Base-by-base conservation (phyloP, 192 early-diverging fungal genomes). In the Linderina pennispora region DNA sequence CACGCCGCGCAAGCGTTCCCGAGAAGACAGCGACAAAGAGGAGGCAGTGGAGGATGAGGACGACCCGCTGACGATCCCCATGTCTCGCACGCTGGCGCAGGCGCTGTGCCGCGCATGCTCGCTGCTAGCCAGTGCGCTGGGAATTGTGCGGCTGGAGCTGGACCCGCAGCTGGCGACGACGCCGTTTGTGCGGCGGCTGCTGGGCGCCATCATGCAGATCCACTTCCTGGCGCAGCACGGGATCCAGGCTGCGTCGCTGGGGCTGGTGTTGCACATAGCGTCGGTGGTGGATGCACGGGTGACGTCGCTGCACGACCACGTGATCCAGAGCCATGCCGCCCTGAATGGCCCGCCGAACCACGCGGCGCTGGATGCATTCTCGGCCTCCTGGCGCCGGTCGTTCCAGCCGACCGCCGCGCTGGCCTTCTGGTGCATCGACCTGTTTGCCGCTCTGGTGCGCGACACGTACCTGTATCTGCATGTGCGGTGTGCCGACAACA, bases 371-470 rank as follows among this genome's bases (percentile, higher is more conserved):
- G 28, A 46, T 26, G 39, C 43, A 20, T 64, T 72, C 22, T 72
- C 68, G 0, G 61, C 38, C 23, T 34, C 41, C 20, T 72, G 68
- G 68, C 53, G 46, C 13, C 40, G 41, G 14, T 31, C 56, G 2
- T 72, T 72, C 26, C 61, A 55, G 32, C 41, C 68, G 21, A 42
- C 57, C 8, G 57, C 50, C 2, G 68, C 68, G 33, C 68, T 72
- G 42, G 68, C 62, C 6, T 51, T 72, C 45, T 72, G 68, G 68
- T 64, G 61, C 49, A 45, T 72, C 24, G 68, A 72, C 24, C 41
- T 72, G 48, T 56, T 72, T 43, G 57, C 47, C 0, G 68, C 68
- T 13, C 56, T 72, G 15, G 38, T 62, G 13, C 68, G 68, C 21
- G 68, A 72, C 33, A 64, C 68, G 33, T 72, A 56, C 19, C 45